Percentiles rank a stretch among this genome's conserved stretches.
These are phyloP conservation scores for Acanthamoeba castellanii DNA, from an alignment of 208 protist species.

Conservation along the genomic window DNA sequence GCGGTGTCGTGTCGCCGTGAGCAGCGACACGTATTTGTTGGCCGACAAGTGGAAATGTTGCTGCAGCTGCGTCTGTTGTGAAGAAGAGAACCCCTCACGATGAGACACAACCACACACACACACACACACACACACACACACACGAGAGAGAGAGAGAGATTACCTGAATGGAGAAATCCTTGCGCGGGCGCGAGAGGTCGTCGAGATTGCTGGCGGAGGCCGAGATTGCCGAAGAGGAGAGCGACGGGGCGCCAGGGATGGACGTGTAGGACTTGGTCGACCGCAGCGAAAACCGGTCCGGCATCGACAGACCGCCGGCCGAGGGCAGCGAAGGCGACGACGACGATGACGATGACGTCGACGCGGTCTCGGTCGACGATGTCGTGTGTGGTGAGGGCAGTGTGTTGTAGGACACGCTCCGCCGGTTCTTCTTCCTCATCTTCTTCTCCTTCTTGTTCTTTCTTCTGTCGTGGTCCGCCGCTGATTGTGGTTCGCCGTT, in stretches of 20 bases:
- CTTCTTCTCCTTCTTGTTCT: not conserved
- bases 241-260: not conserved
- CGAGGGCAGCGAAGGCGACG: too few relatives aligned
- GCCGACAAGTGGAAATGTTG: slow-evolving; percentile 10
- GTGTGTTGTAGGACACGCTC: not conserved
- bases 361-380: not conserved
- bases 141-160: too few relatives aligned
- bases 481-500: not conserved
- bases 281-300: not conserved
- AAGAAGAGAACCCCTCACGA: not conserved
- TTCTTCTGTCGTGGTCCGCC: not conserved
- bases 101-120: too few relatives aligned
- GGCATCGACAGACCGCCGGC: too few relatives aligned
- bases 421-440: not conserved
- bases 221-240: not conserved
- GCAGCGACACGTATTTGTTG: slow-evolving; percentile 36
- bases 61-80: slow-evolving; percentile 16
- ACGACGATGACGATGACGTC: not conserved
- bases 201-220: not conserved
- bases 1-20: not conserved
- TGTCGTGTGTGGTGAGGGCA: not conserved
- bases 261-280: not conserved
- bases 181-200: too few relatives aligned
- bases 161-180: not conserved
- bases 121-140: not conserved